Base-by-base conservation (phyloP, 805 yeast genomes). In the Starmerella gropengiesseri region DNA sequence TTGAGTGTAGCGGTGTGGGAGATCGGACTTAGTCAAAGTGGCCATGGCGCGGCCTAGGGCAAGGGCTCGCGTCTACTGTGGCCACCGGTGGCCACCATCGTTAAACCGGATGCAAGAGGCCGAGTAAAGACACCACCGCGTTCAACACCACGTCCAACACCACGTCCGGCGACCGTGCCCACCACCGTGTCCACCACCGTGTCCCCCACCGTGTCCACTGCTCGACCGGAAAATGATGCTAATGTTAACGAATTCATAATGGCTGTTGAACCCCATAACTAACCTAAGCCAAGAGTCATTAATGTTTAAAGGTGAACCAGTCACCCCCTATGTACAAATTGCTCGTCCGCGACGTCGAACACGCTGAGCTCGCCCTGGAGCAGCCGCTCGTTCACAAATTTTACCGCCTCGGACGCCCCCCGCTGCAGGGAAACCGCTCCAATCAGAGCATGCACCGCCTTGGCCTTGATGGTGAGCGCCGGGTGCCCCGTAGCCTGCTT, bases 371-470 rank as follows among this genome's bases (percentile, higher is more conserved):
- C 54, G 2, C 63, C 63, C 27, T 39, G 33, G 21, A 72, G 58
- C 37, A 78, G 61, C 55, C 70, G 71, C 36, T 66, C 71, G 27
- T 58, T 55, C 31, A 77, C 66, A 54, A 78, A 79, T 48, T 65
- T 61, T 55, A 71, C 75, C 7, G 81, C 81, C 7, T 55, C 66
- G 6, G 51, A 43, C 53, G 74, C 73, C n/a, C 87, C 89, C 50
- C 76, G 75, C 37, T 66, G 65, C 41, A 74, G 64, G 29, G 75
- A 67, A 39, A 80, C 72, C 1, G 84, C 85, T 7, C 87, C 87
- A n/a, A 79, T 63, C 48, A 80, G 62, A 2, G 86, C 78, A 50
- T 65, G 64, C 43, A 75, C 56, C 60, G 74, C 65, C 52, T 68
- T 73, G 5, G 75, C 73, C 45, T 68, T 64, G 9, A 74, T 73